Base-by-base conservation (phyloP, 306 rosid species). In the Cicer cuneatum region DNA sequence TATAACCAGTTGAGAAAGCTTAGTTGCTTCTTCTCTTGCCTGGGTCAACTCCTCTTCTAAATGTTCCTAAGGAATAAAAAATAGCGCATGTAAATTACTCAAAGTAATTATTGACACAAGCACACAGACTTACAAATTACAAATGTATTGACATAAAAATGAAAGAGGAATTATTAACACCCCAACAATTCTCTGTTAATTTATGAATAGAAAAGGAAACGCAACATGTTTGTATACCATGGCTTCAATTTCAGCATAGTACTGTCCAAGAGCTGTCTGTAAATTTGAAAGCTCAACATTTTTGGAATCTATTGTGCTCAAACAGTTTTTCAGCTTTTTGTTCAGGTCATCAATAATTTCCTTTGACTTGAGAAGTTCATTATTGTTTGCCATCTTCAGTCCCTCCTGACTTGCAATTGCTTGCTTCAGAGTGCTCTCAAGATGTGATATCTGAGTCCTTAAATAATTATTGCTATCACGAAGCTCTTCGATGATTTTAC, bases 211-310 rank as follows among this genome's bases (percentile, higher is more conserved):
- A 13, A 33, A 77, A 61, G 54, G 9, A 16, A 37, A 16, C 1
- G 29, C 24, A 35, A 13, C 33, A 39, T 10, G 48, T 41, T 64
- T 41, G 51, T 64, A 64, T 64, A 93, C 97, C 98, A 89, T 91
- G 11, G 92, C 96, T 85, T 93, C 97, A 80, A 91, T 93, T 89
- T 91, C 97, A 69, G 98, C 98, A 83, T 89, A 93, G 81, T 93
- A 91, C 84, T 89, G 98, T 67, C 98, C 98, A 78, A 93, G 98
- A 39, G 97, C 97, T 73, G 96, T 93, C 86, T 91, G 98, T 48
- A 93, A 93, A 87, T 93, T 93, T 72, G 87, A 58, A 12, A 93
- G 94, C 81, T 93, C 98, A 66, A 82, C 45, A 57, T 89, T 89
- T 85, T 93, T 93, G 77, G 94, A 89, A 83, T 91, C 89, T 47